These are phyloP conservation scores for Yamadazyma olivae DNA, from an alignment of 805 yeast genomes.

Conservation along the genomic window DNA sequence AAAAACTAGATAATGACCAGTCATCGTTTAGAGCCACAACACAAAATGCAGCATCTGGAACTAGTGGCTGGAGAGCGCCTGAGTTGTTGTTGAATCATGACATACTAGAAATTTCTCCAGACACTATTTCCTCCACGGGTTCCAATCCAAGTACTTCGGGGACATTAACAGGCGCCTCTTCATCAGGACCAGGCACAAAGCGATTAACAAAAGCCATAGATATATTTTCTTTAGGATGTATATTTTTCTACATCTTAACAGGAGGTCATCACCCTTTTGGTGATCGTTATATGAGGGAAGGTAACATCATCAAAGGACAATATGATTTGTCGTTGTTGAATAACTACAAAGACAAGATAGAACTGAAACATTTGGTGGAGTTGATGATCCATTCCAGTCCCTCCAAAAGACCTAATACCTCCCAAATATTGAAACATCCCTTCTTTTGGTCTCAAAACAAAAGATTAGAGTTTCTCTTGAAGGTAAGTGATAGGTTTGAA, in stretches of 20 bases:
- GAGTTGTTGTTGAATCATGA: slow-evolving; percentile 57
- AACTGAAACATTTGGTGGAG: slow-evolving; percentile 69
- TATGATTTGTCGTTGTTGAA: slow-evolving; percentile 50
- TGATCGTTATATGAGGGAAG: slow-evolving; percentile 83
- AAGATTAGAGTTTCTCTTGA: slow-evolving; percentile 78
- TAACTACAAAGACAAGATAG: slow-evolving; percentile 43
- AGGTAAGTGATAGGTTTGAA: slow-evolving; percentile 89
- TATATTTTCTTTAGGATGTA: slow-evolving; percentile 92
- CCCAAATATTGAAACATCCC: slow-evolving; percentile 73
- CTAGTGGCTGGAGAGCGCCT: slow-evolving; percentile 99
- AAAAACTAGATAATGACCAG: slow-evolving; percentile 86
- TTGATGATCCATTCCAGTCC: slow-evolving; percentile 75
- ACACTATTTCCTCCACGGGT: slow-evolving; percentile 27
- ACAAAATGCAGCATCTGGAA: slow-evolving; percentile 86
- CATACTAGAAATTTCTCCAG: slow-evolving; percentile 36
- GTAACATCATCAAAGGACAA: slow-evolving; percentile 73
- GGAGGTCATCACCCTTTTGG: slow-evolving; percentile 94
- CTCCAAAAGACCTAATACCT: slow-evolving; percentile 65
- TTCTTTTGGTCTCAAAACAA: slow-evolving; percentile 76
- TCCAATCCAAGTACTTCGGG: slow-evolving; percentile 13
- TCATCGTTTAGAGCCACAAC: slow-evolving; percentile 91
- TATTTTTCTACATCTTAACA: slow-evolving; percentile 80
- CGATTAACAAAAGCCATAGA: slow-evolving; percentile 87
- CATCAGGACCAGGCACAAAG: slow-evolving; percentile 25
- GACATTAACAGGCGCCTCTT: slow-evolving; percentile 17